Percentiles rank a stretch among this genome's conserved stretches.
These are phyloP conservation scores for Carex kokanica DNA, from an alignment of 176 grass and related monocot species.

Conservation along the genomic window DNA sequence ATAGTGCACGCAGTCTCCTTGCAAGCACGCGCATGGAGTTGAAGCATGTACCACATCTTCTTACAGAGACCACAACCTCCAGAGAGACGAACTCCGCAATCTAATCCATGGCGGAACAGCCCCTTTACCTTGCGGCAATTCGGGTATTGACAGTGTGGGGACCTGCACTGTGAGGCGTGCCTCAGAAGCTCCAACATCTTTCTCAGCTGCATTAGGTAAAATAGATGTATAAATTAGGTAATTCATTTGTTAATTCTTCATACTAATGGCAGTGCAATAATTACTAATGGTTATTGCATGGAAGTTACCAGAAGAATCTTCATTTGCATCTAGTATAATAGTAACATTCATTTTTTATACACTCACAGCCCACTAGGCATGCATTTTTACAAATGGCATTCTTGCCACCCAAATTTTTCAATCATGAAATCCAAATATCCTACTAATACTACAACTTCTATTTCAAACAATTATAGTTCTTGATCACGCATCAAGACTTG, in stretches of 20 bases:
- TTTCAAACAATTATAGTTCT: neutral
- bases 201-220: constrained; percentile 66
- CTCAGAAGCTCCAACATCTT: constrained; percentile 72
- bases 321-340: neutral
- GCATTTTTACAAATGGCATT: neutral
- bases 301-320: neutral
- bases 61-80: constrained; percentile 50
- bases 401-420: neutral
- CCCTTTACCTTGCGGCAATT: constrained; percentile 55
- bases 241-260: constrained; percentile 14
- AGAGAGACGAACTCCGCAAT: constrained; percentile 37
- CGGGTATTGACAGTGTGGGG: constrained; percentile 41
- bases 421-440: neutral
- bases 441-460: neutral
- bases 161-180: constrained; percentile 73
- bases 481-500: neutral
- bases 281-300: constrained; percentile 16
- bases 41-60: constrained; percentile 55
- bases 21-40: constrained; percentile 90
- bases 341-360: neutral
- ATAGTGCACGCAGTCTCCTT: constrained; percentile 86
- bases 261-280: neutral
- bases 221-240: neutral
- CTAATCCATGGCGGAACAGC: constrained; percentile 47
- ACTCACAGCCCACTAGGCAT: neutral